Conservation (phyloP, 345 rosid genomes). For the Moricandia arvensis region DNA sequence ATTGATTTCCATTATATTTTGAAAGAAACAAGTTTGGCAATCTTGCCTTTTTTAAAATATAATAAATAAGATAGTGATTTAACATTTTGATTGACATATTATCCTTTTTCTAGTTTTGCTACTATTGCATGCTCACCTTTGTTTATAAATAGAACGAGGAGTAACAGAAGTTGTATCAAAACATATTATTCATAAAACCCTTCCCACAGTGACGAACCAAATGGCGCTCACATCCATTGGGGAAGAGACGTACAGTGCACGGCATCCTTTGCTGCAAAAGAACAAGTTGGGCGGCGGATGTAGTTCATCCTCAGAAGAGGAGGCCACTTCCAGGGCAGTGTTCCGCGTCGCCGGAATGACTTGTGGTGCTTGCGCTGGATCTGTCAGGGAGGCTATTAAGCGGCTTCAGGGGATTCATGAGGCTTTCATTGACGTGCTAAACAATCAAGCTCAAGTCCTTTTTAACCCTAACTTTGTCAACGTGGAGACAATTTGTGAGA, state of each 20-base stretch:
- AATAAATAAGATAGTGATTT: neutral
- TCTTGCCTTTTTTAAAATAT: neutral
- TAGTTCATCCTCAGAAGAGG: conserved; percentile 28
- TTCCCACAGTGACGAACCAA: neutral
- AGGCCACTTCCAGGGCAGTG: conserved; percentile 47
- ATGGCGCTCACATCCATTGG: neutral
- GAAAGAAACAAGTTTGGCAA: neutral
- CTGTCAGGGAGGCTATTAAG: conserved; percentile 82
- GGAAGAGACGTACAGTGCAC: neutral
- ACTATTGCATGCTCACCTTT: neutral
- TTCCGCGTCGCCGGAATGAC: conserved; percentile 76
- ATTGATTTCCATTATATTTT: neutral
- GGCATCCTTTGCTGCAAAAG: neutral
- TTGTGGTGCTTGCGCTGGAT: conserved; percentile 87
- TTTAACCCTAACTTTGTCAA: conserved; percentile 58
- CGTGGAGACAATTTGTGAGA: conserved; percentile 79
- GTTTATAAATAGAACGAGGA: neutral
- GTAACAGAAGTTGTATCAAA: neutral
- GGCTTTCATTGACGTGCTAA: conserved; percentile 72
- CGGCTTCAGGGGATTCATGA: conserved; percentile 75
- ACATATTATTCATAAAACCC: neutral
- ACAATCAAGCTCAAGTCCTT: conserved; percentile 61
- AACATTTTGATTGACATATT: no score
- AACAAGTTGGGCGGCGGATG: conserved; percentile 30
- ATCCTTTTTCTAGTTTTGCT: neutral